Evolutionary conservation across 106 monocot species (phyloP), one percentile per base, ranked within the genome.

Genomic region (Dendrobium catenatum): DNA sequence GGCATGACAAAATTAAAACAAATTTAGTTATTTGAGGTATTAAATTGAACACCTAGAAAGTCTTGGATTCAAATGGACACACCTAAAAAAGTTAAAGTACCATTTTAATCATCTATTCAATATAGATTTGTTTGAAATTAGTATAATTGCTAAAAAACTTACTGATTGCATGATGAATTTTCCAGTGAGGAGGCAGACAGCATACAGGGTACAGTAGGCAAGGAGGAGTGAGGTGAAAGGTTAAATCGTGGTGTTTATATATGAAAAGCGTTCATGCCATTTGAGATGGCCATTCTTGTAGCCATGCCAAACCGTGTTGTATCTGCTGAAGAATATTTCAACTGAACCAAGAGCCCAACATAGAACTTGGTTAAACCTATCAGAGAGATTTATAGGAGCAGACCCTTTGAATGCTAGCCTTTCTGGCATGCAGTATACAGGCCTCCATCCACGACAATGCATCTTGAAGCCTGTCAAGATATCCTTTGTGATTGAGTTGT

Each of bases 191-290:
- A 94, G 88, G 88, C 94, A 94, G 76, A 91, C 77, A 47, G 91
- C 94, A 5, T 91, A 91, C 37, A 94, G 88, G 55, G 89, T 94
- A 72, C 94, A 94, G 78, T 94, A 94, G 76, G 91, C 94, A 55
- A 94, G 91, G 10, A 91, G 91, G 47, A 94, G 72, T 0, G 94
- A 86, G 59, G 97, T 98, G 86, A 98, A 98, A 42, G 97, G 94
- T 77, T 98, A 98, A 79, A 98, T 93, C 29, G 97, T 94, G 79
- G 97, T 94, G 87, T 98, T 98, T 78, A 98, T 77, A 83, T 98
- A 98, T 55, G 97, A 88, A 68, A 98, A 26, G 26, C 26, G 26
- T 26, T 26, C 26, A 26, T 26, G 26, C 26, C 26, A 26, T 26
- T 26, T 26, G 26, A 26, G 26, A 26, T 26, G 26, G 26, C 26